Evolutionary conservation across 176 grass and related monocot species (phyloP).

Genomic region (Canna indica): DNA sequence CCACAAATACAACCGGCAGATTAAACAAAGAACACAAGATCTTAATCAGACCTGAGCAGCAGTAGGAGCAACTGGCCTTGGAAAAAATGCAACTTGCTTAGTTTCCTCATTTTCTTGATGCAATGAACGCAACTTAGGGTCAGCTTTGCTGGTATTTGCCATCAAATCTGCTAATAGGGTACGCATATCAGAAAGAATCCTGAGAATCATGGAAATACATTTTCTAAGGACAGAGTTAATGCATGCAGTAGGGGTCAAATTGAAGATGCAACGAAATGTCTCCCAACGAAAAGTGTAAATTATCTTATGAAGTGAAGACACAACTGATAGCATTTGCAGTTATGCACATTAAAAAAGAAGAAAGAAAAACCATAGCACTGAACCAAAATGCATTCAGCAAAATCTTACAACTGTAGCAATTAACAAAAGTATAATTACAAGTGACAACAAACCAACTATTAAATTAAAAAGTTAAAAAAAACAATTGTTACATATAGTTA

Average conservation of each 20-base stretch:
- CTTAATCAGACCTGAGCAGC: constrained; percentile 65
- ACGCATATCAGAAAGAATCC: constrained; percentile 98
- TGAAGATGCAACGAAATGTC: too few species aligned
- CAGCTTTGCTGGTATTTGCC: constrained; percentile 81
- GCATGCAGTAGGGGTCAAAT: background rate
- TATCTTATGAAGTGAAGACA: background rate
- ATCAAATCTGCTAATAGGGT: constrained; percentile 97
- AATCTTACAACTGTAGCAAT: background rate
- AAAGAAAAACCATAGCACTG: too few species aligned
- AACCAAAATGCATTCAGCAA: too few species aligned
- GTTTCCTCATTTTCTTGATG: constrained; percentile 76
- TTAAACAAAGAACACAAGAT: constrained; percentile 6
- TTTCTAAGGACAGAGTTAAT: background rate
- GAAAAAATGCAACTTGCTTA: constrained; percentile 71
- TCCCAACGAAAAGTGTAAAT: background rate
- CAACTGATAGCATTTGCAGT: background rate
- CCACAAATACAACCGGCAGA: background rate
- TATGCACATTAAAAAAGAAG: background rate
- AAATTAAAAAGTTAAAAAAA: too few species aligned
- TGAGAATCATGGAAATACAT: constrained; percentile 41
- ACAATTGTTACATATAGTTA: too few species aligned
- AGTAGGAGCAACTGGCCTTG: constrained; percentile 93
- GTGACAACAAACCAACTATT: too few species aligned
- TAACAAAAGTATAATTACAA: background rate
- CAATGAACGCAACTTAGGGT: constrained; percentile 52